Conservation (phyloP, 768 basidiomycete species). For the Termitomyces sp. region DNA sequence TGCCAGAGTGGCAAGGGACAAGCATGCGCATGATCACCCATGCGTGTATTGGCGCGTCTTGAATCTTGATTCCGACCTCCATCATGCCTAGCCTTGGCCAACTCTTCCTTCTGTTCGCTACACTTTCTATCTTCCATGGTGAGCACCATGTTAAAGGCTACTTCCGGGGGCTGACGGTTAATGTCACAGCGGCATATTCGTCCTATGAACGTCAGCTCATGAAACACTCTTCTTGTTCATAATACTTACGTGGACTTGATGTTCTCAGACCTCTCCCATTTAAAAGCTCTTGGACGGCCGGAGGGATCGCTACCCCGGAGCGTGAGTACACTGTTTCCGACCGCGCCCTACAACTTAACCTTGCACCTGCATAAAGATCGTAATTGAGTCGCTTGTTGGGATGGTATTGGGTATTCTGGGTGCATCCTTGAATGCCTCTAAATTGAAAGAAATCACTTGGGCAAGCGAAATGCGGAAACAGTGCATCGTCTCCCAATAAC, state of each 20-base stretch:
- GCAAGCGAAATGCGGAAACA: constrained; percentile 83
- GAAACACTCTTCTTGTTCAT: neutral
- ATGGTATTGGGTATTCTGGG: constrained; percentile 70
- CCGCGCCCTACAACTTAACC: neutral
- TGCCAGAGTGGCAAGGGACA: constrained; percentile 10
- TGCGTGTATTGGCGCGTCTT: constrained; percentile 16
- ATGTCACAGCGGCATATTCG: constrained; percentile 65
- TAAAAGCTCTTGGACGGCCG: constrained; percentile 73
- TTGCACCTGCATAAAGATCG: constrained; percentile 41
- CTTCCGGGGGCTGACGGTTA: constrained; percentile 3
- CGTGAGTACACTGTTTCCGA: constrained; percentile 32
- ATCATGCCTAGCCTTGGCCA: constrained; percentile 48
- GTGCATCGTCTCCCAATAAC: constrained; percentile 37
- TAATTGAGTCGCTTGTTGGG: constrained; percentile 61
- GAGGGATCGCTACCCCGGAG: constrained; percentile 64
- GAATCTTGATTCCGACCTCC: constrained; percentile 10
- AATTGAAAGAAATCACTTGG: constrained; percentile 82
- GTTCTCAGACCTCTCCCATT: constrained; percentile 61
- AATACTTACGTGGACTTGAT: neutral
- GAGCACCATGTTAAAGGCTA: constrained; percentile 12
- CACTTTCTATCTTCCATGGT: constrained; percentile 55
- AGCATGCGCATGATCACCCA: constrained; percentile 13
- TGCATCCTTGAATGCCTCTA: constrained; percentile 64
- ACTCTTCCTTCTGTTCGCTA: constrained; percentile 42
- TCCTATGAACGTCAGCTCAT: constrained; percentile 68